These are phyloP conservation scores for Neofusicoccum kwambonambiense DNA, from an alignment of 2,329 filamentous ascomycete genomes.

Conservation along the genomic window DNA sequence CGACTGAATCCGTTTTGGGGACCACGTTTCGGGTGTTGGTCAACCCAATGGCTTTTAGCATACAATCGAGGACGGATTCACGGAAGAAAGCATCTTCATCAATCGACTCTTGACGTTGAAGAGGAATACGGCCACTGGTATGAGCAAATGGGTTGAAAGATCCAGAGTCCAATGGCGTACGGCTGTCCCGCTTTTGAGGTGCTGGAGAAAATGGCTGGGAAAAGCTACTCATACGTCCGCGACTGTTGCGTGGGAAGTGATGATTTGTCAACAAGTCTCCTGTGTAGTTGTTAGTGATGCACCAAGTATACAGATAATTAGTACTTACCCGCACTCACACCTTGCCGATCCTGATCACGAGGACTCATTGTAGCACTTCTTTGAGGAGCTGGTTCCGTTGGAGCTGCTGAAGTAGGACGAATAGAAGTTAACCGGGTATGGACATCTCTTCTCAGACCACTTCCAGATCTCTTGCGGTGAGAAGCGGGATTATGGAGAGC, in stretches of 20 bases:
- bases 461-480: constrained; percentile 69
- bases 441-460: constrained; percentile 75
- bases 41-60: constrained; percentile 90
- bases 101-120: constrained; percentile 74
- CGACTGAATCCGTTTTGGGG: constrained; percentile 68
- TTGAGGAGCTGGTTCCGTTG: constrained; percentile 23
- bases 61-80: constrained; percentile 87
- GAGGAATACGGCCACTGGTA: constrained; percentile 34
- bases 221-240: constrained; percentile 47
- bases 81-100: constrained; percentile 89
- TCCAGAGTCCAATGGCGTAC: constrained; percentile 47
- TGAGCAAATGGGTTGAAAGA: constrained; percentile 41
- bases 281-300: neutral
- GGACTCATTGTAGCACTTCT: constrained; percentile 23
- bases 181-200: constrained; percentile 35
- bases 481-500: constrained; percentile 80
- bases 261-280: constrained; percentile 81
- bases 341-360: constrained; percentile 31
- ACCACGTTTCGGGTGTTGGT: constrained; percentile 65
- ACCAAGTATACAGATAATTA: neutral
- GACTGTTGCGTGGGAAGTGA: constrained; percentile 59
- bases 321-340: constrained; percentile 29
- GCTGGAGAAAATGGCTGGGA: constrained; percentile 47
- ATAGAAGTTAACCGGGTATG: constrained; percentile 61
- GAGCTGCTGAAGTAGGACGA: constrained; percentile 28